These are phyloP conservation scores for Pseudocercospora cruenta DNA, from an alignment of 2,329 filamentous ascomycete species.

Conservation along the genomic window DNA sequence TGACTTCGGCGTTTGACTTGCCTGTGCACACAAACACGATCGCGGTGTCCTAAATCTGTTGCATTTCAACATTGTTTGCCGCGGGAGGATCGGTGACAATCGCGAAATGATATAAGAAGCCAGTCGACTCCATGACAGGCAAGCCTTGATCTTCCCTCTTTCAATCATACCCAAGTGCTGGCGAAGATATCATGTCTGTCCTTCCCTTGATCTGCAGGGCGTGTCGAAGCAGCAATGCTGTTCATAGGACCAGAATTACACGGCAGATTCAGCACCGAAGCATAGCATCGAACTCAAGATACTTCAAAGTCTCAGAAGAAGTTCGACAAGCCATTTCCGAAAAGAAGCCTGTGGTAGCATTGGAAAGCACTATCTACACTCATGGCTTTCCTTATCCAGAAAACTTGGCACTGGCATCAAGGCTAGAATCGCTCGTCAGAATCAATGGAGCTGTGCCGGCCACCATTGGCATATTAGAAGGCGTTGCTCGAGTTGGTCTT, in stretches of 20 bases:
- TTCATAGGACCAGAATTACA: neutral
- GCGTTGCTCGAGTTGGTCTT: constrained; percentile 80
- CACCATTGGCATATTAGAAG: constrained; percentile 85
- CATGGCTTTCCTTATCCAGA: constrained; percentile 77
- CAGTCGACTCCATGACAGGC: neutral
- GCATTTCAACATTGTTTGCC: neutral
- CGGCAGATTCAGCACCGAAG: neutral
- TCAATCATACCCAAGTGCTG: neutral
- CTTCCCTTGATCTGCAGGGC: constrained; percentile 26
- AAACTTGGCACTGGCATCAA: constrained; percentile 74
- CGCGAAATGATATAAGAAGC: neutral
- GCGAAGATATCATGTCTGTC: constrained; percentile 1
- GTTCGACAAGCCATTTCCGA: constrained; percentile 74
- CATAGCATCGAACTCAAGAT: constrained; percentile 23
- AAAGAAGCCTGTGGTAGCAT: constrained; percentile 81
- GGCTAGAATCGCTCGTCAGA: constrained; percentile 80
- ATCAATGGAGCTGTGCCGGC: constrained; percentile 82
- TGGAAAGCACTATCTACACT: constrained; percentile 97
- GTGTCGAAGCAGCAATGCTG: constrained; percentile 16
- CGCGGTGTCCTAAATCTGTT: neutral
- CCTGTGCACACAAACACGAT: neutral
- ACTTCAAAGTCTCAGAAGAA: constrained; percentile 76
- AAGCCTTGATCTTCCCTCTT: neutral
- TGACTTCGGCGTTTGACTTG: neutral
- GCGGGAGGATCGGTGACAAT: neutral